phyloP scores from a whole-genome alignment of 768 basidiomycete species.

The Xerocomellus dryophilus region DNA sequence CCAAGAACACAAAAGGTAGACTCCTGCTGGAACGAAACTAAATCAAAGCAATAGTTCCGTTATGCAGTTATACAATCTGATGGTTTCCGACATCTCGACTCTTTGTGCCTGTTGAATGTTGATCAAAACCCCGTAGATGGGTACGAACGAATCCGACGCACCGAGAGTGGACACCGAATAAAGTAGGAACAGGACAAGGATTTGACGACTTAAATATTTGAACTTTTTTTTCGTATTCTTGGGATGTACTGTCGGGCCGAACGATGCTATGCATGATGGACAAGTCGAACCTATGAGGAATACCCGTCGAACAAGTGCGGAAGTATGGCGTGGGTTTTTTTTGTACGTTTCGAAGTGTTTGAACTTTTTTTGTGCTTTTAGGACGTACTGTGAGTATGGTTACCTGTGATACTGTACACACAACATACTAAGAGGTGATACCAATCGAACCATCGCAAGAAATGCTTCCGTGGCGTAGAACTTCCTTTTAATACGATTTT shows the following conservation, averaged over 20 bases:
- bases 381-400: neutral
- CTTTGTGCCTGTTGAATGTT: neutral
- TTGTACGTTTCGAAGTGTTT: conserved; percentile 1
- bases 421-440: neutral
- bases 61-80: neutral
- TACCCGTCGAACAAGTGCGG: neutral
- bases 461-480: neutral
- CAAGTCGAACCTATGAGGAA: neutral
- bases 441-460: neutral
- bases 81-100: neutral
- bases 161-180: neutral
- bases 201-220: neutral
- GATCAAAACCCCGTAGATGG: neutral
- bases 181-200: neutral
- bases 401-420: neutral
- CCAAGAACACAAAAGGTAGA: too few relatives aligned
- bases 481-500: neutral
- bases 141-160: neutral
- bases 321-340: neutral
- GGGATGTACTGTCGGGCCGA: neutral
- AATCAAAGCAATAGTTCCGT: neutral
- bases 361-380: conserved; percentile 3
- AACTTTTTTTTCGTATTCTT: neutral
- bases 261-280: neutral
- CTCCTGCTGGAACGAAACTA: neutral